phyloP scores from a whole-genome alignment of 768 basidiomycete genomes.

The Suillus occidentalis region DNA sequence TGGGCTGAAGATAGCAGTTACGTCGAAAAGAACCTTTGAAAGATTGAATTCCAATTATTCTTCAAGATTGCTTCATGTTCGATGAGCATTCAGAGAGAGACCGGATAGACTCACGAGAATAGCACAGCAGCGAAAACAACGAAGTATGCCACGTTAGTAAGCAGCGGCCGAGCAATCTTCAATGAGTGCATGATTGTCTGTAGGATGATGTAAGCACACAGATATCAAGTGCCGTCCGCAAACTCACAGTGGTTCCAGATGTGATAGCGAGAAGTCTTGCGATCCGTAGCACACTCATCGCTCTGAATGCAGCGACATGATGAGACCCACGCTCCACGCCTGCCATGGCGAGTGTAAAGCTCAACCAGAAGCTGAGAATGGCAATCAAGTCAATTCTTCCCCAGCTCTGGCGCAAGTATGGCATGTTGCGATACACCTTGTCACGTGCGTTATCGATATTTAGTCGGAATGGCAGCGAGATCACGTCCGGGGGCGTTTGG shows the following conservation, averaged over 20 bases:
- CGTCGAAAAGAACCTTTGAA: constrained; percentile 85
- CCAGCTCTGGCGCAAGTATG: constrained; percentile 93
- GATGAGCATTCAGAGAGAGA: neutral
- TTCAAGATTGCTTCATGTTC: constrained; percentile 7
- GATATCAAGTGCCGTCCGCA: neutral
- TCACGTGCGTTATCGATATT: constrained; percentile 55
- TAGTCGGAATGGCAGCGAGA: constrained; percentile 60
- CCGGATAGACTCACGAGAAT: constrained; percentile 63
- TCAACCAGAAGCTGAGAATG: constrained; percentile 83
- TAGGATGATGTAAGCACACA: constrained; percentile 8
- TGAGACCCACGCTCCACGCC: constrained; percentile 65
- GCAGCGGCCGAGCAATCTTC: constrained; percentile 86
- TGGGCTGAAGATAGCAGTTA: constrained; percentile 55
- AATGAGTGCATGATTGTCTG: constrained; percentile 89
- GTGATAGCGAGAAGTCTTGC: constrained; percentile 85
- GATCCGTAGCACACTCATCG: constrained; percentile 81
- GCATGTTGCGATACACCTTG: constrained; percentile 67
- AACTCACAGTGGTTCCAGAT: constrained; percentile 82
- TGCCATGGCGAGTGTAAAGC: constrained; percentile 66
- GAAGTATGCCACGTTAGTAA: constrained; percentile 88
- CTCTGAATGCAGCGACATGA: constrained; percentile 87
- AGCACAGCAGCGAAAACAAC: constrained; percentile 86
- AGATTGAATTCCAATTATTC: constrained; percentile 91
- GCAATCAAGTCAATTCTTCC: constrained; percentile 87
- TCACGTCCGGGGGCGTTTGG: constrained; percentile 39